Evolutionary conservation across 345 rosid genomes (phyloP).

Genomic region (Ceriops zippeliana): DNA sequence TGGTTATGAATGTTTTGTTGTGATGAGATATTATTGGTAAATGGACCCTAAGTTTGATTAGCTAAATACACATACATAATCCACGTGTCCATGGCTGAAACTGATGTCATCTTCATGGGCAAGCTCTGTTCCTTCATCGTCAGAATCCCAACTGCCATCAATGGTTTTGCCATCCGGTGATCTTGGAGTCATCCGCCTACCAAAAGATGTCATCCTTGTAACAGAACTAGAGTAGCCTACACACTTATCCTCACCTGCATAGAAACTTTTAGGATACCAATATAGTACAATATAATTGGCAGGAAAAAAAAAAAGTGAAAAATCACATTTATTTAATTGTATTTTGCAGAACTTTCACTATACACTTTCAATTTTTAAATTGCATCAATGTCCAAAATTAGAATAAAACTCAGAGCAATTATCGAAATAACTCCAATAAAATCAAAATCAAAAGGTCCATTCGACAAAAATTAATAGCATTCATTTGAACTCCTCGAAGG

Average conservation of each 20-base stretch:
- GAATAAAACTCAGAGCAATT: no score
- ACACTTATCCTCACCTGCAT: constrained; percentile 35
- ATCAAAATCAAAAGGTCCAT: no score
- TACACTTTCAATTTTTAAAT: no score
- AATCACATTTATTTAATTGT: no score
- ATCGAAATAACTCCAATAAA: no score
- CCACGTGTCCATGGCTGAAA: constrained; percentile 11
- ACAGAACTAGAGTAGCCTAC: constrained; percentile 31
- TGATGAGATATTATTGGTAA: no score
- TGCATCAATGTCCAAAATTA: no score
- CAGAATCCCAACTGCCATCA: constrained; percentile 40
- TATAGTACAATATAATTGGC: no score
- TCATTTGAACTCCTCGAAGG: no score
- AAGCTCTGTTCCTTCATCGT: constrained; percentile 47
- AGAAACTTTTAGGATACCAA: not conserved
- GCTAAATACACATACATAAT: constrained; percentile 16
- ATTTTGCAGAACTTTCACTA: no score
- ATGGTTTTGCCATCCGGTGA: constrained; percentile 35
- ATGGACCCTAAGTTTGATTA: not conserved
- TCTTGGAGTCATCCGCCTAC: constrained; percentile 40
- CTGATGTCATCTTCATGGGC: constrained; percentile 34
- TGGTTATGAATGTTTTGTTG: not conserved
- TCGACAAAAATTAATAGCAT: no score
- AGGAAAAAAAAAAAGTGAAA: no score
- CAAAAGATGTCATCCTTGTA: constrained; percentile 36